These are phyloP conservation scores for Azolla pinnata DNA, from an alignment of 75 land plant genomes.

Conservation along the genomic window DNA sequence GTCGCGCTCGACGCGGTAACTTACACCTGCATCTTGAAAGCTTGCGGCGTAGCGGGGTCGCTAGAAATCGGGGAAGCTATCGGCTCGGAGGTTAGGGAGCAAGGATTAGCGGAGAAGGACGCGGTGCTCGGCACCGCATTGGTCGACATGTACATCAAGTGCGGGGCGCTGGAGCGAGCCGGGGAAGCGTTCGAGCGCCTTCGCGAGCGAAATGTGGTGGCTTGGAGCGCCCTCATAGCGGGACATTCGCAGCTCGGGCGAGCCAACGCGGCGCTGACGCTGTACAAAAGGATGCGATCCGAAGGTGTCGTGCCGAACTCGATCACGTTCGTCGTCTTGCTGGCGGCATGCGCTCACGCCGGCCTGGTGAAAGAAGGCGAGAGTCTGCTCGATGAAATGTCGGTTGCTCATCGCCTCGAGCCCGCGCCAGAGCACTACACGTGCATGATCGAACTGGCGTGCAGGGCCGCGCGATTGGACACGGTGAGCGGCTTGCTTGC, in stretches of 20 bases:
- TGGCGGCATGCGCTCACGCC: background rate
- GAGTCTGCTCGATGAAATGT: background rate
- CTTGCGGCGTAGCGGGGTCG: constrained; percentile 10
- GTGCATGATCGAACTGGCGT: too few relatives aligned
- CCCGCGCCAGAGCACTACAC: too few relatives aligned
- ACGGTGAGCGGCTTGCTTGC: too few relatives aligned
- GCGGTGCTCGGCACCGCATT: background rate
- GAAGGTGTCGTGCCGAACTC: constrained; percentile 8
- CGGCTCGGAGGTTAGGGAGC: background rate
- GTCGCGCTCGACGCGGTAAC: background rate
- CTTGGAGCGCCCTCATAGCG: constrained; percentile 16
- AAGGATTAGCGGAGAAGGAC: background rate
- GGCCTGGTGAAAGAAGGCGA: background rate
- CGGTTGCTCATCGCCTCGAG: too few relatives aligned
- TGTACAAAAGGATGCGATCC: constrained; percentile 1
- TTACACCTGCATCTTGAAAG: constrained; percentile 3
- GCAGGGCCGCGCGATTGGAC: too few relatives aligned
- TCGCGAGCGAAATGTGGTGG: constrained; percentile 13
- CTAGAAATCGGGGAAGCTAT: constrained; percentile 1
- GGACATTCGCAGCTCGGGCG: constrained; percentile 10
- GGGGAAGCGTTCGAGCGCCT: constrained; percentile 5
- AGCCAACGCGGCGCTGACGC: constrained; percentile 6
- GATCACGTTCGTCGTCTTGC: background rate
- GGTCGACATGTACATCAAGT: constrained; percentile 7
- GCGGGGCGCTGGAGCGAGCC: constrained; percentile 9